phyloP scores from a whole-genome alignment of 2,329 filamentous ascomycete genomes.

The Xylaria hypoxylon region DNA sequence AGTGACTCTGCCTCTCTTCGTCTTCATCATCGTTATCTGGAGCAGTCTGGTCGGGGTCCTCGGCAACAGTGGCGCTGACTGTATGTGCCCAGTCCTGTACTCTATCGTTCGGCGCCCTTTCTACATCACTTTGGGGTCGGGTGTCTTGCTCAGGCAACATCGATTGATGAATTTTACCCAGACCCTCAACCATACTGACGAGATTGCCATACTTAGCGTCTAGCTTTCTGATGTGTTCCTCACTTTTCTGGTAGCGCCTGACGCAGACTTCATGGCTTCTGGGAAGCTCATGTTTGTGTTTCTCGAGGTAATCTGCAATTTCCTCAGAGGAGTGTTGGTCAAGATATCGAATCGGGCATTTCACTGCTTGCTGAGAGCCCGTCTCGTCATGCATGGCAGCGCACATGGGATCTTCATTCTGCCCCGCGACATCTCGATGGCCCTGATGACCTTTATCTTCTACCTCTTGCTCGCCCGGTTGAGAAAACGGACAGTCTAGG shows the following conservation, averaged over 20 bases:
- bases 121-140: slow-evolving; percentile 58
- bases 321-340: slow-evolving; percentile 94
- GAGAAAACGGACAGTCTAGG: slow-evolving; percentile 82
- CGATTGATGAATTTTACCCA: slow-evolving; percentile 87
- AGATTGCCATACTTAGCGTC: slow-evolving; percentile 95
- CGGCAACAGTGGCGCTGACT: slow-evolving; percentile 65
- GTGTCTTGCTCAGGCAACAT: slow-evolving; percentile 76
- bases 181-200: slow-evolving; percentile 92
- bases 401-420: slow-evolving; percentile 71
- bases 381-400: slow-evolving; percentile 72
- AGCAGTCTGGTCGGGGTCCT: slow-evolving; percentile 55
- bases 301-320: slow-evolving; percentile 92
- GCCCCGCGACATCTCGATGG: slow-evolving; percentile 54
- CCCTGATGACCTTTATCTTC: slow-evolving; percentile 47
- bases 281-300: slow-evolving; percentile 93
- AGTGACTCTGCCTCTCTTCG: slow-evolving; percentile 76
- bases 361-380: slow-evolving; percentile 66
- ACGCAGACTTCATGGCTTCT: slow-evolving; percentile 94
- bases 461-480: slow-evolving; percentile 54
- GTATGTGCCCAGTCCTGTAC: slow-evolving; percentile 89
- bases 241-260: slow-evolving; percentile 87
- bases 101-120: slow-evolving; percentile 71
- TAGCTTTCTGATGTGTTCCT: slow-evolving; percentile 84
- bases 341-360: slow-evolving; percentile 92
- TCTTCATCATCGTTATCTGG: slow-evolving; percentile 58